Conservation (phyloP, 2,329 filamentous ascomycete genomes). For the Arthrobotrys pseudoclavata region DNA sequence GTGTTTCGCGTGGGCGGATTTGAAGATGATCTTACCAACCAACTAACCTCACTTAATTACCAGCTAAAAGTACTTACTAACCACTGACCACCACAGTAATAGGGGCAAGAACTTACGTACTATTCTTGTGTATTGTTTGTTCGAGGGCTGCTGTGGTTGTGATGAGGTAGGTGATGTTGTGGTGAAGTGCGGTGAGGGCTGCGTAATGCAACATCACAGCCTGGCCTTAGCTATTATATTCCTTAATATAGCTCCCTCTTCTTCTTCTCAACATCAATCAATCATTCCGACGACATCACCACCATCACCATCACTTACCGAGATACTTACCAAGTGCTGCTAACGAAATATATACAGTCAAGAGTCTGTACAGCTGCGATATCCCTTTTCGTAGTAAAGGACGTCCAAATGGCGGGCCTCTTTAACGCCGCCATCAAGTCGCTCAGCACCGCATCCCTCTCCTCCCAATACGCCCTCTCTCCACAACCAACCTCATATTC, state of each 20-base stretch:
- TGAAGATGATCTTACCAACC: neutral
- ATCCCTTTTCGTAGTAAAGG: neutral
- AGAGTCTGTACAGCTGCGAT: neutral
- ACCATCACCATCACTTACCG: neutral
- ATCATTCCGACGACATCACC: neutral
- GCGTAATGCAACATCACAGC: constrained; percentile 37
- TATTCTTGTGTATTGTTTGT: neutral
- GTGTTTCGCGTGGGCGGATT: neutral
- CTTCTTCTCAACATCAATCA: too few relatives aligned
- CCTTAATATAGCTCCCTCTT: neutral
- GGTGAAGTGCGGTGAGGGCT: neutral
- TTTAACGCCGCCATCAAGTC: constrained; percentile 95
- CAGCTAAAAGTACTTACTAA: too few relatives aligned
- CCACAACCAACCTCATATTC: constrained; percentile 81
- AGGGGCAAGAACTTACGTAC: neutral
- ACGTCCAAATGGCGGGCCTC: constrained; percentile 72
- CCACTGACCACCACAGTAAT: too few relatives aligned
- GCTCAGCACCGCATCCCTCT: constrained; percentile 89
- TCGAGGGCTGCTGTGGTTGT: neutral
- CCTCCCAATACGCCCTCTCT: constrained; percentile 87
- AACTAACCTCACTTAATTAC: neutral
- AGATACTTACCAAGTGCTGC: neutral
- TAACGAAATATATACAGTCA: neutral
- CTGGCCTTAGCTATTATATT: constrained; percentile 32
- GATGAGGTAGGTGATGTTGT: neutral